Base-by-base conservation (phyloP, 1,284 basidiomycete genomes). In the Heterobasidion parviporum region DNA sequence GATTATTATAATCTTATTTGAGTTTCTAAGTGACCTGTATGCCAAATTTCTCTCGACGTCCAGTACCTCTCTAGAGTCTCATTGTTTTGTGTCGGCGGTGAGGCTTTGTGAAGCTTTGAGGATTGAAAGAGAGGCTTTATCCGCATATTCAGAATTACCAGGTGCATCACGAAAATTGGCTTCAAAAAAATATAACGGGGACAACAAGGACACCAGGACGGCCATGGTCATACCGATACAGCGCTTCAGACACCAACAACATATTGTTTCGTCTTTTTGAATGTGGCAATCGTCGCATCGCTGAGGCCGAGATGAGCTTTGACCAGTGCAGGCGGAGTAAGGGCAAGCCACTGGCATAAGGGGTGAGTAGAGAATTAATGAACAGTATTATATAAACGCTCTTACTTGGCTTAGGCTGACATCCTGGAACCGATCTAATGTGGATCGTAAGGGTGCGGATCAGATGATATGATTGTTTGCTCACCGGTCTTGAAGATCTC, bases 401-500 rank as follows among this genome's bases (percentile, higher is more conserved):
- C 49, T 59, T 57, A 78, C 79, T 70, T 82, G 80, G 62, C 75
- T 77, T 56, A 87, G 70, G 62, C 82, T 85, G 60, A 87, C 73
- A 64, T 88, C 85, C 61, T 85, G 73, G 68, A 80, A 83, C 55
- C 54, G 78, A 82, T 81, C 60, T 36, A 6, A 16, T 5, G 18
- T 48, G 18, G 46, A n/a, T 41, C 38, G 3, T 41, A 1, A 41
- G n/a, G 10, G 4, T 41, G 12, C 3, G 38, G n/a, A 41, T 10
- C 38, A 10, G n/a, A n/a, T 6, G 3, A 48, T 6, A 32, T 10
- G 46, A 16, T 10, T 10, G 14, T 16, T 12, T 16, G 52, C 68
- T 52, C 67, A 77, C 79, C 71, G 0, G 81, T 74, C 55, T 80
- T 81, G 70, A 85, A 85, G 52, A 88, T 81, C 64, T 87, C 85